Evolutionary conservation across 306 rosid genomes (phyloP).

Genomic region (Acacia melanoxylon): DNA sequence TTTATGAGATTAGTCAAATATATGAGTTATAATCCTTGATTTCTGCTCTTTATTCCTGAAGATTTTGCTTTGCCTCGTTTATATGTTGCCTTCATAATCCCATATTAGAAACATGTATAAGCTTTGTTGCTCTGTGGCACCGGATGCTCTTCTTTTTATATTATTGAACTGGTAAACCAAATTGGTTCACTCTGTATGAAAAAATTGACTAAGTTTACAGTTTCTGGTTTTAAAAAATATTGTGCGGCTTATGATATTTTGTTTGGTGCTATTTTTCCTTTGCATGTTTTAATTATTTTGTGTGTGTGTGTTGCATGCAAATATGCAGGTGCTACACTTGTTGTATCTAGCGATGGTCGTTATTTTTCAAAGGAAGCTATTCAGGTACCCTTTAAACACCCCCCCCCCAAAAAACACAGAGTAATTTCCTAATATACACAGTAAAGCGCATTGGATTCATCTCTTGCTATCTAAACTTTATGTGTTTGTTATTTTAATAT

Average conservation of each 20-base stretch:
- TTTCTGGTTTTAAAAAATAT: slow-evolving; percentile 4
- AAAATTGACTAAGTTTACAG: neutral
- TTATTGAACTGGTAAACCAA: neutral
- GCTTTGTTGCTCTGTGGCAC: neutral
- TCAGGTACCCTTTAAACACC: slow-evolving; percentile 74
- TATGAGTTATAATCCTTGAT: neutral
- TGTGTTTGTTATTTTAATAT: neutral
- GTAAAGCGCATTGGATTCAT: neutral
- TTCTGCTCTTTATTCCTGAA: neutral
- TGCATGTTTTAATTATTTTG: slow-evolving; percentile 6
- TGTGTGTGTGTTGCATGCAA: neutral
- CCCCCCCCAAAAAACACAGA: neutral
- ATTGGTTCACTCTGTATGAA: neutral
- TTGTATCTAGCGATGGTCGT: slow-evolving; percentile 99
- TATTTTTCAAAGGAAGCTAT: slow-evolving; percentile 90
- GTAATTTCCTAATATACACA: neutral
- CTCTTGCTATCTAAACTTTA: slow-evolving; percentile 15
- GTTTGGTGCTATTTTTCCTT: neutral
- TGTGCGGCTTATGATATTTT: neutral
- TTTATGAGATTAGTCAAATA: neutral
- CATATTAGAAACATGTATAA: slow-evolving; percentile 2
- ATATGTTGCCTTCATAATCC: neutral
- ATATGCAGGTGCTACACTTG: slow-evolving; percentile 80
- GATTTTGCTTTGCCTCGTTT: neutral
- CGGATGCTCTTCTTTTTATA: neutral